A percentile compares a stretch with the other conserved stretches of the same genome.
These are phyloP conservation scores for Beta macrorhiza DNA, from an alignment of 179 eudicot species.

Conservation along the genomic window DNA sequence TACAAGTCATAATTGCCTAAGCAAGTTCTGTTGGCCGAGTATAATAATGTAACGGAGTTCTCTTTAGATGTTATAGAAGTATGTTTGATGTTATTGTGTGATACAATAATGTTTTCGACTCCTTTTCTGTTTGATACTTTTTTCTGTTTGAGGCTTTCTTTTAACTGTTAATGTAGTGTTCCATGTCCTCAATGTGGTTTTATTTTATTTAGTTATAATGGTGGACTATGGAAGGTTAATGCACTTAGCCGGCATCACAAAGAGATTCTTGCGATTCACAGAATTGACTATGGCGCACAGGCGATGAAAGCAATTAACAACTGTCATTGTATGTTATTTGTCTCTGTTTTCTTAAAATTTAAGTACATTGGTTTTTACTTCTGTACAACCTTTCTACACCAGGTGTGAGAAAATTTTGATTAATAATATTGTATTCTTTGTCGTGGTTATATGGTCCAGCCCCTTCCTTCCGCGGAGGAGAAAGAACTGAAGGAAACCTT, in stretches of 20 bases:
- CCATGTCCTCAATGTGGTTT: neutral
- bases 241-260: conserved; percentile 50
- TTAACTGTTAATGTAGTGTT: neutral
- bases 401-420: neutral
- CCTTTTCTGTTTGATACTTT: neutral
- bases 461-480: conserved; percentile 82
- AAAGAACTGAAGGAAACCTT: conserved; percentile 82
- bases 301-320: conserved; percentile 70
- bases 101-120: neutral
- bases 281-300: conserved; percentile 85
- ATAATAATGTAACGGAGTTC: too few species aligned
- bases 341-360: neutral
- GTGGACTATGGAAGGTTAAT: conserved; percentile 78
- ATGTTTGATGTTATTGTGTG: neutral
- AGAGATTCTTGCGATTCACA: conserved; percentile 45
- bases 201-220: conserved; percentile 45
- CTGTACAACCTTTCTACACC: neutral
- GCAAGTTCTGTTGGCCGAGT: neutral
- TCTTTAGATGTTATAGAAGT: too few species aligned
- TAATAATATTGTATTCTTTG: neutral
- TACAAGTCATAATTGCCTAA: too few species aligned
- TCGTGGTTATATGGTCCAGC: conserved; percentile 37
- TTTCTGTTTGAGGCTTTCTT: neutral
- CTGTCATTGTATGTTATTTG: conserved; percentile 69
- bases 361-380: neutral